Conservation (phyloP, 306 rosid genomes). For the Sophora flavescens region DNA sequence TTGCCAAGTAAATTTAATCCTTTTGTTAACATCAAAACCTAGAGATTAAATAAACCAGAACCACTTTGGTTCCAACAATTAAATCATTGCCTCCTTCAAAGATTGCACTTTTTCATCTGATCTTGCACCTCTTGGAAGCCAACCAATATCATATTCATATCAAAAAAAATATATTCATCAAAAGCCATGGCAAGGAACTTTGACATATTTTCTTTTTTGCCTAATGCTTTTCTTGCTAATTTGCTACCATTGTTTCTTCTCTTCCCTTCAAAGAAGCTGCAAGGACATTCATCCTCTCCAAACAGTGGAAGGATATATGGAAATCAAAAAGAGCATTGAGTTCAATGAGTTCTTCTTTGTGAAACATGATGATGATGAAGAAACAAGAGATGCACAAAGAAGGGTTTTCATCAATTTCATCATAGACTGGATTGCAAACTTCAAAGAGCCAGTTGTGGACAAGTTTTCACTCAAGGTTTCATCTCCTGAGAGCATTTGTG, state of each 20-base stretch:
- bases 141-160: no score
- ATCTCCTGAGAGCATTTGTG: not conserved
- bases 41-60: no score
- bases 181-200: not conserved
- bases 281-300: slow-evolving; percentile 36
- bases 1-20: no score
- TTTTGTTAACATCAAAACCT: no score
- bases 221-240: not conserved
- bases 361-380: not conserved
- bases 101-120: no score
- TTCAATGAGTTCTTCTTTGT: slow-evolving; percentile 42
- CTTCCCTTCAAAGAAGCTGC: slow-evolving; percentile 51
- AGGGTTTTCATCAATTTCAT: slow-evolving; percentile 29
- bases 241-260: not conserved
- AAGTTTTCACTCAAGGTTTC: slow-evolving; percentile 40
- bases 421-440: not conserved
- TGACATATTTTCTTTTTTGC: slow-evolving; percentile 7
- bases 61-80: no score
- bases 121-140: no score
- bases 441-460: not conserved
- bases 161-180: no score
- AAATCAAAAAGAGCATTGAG: not conserved
- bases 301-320: slow-evolving; percentile 32
- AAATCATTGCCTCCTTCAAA: no score
- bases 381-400: slow-evolving; percentile 10